phyloP scores from a whole-genome alignment of 352 stramenopile genomes.

The Phytophthora fragariae region DNA sequence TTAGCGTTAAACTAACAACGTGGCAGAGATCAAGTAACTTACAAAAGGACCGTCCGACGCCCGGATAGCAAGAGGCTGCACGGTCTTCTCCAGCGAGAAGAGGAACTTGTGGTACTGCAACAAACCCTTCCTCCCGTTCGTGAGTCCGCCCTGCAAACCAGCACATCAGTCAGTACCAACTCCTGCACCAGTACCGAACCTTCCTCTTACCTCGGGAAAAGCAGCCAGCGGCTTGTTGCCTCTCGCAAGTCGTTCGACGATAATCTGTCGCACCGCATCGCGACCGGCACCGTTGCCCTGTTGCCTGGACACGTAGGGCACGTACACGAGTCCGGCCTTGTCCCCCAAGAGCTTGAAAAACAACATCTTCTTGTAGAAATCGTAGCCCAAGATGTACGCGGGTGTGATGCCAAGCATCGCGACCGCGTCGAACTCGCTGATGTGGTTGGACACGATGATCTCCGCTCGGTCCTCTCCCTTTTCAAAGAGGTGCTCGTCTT shows the following conservation, averaged over 20 bases:
- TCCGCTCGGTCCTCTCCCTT: constrained; percentile 29
- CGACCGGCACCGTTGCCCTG: constrained; percentile 58
- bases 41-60: constrained; percentile 75
- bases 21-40: constrained; percentile 18
- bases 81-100: constrained; percentile 67
- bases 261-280: constrained; percentile 68
- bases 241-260: constrained; percentile 59
- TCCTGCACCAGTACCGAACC: neutral
- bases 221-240: constrained; percentile 60
- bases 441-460: constrained; percentile 79
- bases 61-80: constrained; percentile 72
- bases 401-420: constrained; percentile 59
- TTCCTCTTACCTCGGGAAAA: constrained; percentile 61
- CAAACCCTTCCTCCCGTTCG: constrained; percentile 68
- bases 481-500: constrained; percentile 50
- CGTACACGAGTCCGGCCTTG: constrained; percentile 71
- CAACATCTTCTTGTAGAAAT: constrained; percentile 88
- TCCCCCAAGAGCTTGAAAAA: constrained; percentile 71
- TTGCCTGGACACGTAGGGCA: constrained; percentile 70
- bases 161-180: constrained; percentile 14
- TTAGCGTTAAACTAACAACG: neutral
- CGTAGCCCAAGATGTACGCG: constrained; percentile 73
- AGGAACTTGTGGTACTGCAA: constrained; percentile 86
- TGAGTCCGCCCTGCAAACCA: constrained; percentile 58
- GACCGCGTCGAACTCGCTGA: constrained; percentile 78